Conservation (phyloP, 805 yeast genomes). For the Starmerella vaccinii region DNA sequence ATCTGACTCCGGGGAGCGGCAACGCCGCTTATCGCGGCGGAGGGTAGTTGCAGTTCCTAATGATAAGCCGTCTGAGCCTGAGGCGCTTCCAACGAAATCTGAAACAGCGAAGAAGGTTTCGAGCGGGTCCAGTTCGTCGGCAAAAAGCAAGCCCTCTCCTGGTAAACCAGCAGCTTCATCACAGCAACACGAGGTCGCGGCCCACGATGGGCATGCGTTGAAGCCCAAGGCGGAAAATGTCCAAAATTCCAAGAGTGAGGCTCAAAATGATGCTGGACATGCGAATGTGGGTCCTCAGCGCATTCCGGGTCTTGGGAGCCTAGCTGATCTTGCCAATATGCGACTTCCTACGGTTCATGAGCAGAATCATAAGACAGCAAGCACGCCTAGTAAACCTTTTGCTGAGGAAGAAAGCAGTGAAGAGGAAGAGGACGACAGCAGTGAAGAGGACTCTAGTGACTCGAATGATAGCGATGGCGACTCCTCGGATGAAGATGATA, state of each 20-base stretch:
- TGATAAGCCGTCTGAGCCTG: no score
- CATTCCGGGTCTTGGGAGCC: constrained; percentile 3
- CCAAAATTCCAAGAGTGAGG: no score
- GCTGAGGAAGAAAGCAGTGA: constrained; percentile 9
- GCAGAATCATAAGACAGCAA: neutral
- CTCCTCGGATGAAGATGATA: constrained; percentile 2
- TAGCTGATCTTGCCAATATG: constrained; percentile 2
- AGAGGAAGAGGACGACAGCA: constrained; percentile 9
- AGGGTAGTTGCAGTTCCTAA: neutral
- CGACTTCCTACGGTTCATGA: constrained; percentile 1
- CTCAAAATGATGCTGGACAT: neutral
- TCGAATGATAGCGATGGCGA: constrained; percentile 8
- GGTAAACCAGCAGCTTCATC: no score
- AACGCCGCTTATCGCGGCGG: constrained; percentile 2
- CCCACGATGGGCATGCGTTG: no score
- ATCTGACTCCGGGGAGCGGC: constrained; percentile 5
- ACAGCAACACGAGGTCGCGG: no score
- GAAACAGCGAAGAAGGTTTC: no score
- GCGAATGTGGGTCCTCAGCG: neutral
- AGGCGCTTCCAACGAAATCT: no score
- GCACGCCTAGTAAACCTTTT: neutral
- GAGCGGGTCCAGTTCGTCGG: no score
- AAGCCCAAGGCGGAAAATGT: no score
- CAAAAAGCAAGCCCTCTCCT: no score
- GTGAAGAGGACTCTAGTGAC: constrained; percentile 1